A percentile compares a stretch with the other conserved stretches of the same genome.
Conservation (phyloP, 1,284 basidiomycete genomes). For the Moniliophthora roreri region DNA sequence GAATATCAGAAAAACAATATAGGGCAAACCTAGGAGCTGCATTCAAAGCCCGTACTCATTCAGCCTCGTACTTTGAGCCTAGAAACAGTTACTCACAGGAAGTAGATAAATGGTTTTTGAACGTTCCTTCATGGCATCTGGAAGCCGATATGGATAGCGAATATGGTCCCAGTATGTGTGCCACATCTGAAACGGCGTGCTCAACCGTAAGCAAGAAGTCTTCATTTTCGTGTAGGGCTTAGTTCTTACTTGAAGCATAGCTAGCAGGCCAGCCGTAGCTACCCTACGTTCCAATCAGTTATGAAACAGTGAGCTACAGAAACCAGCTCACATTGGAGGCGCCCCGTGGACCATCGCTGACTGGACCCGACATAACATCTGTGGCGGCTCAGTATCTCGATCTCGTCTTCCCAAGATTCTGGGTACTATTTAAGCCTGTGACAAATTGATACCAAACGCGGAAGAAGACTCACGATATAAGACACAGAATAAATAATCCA, state of each 20-base stretch:
- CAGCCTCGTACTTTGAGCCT: not conserved
- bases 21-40: slow-evolving; percentile 29
- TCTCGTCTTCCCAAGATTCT: slow-evolving; percentile 11
- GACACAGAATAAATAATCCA: slow-evolving; percentile 55
- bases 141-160: too few relatives aligned
- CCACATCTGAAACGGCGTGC: slow-evolving; percentile 45
- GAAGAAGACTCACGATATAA: too few relatives aligned
- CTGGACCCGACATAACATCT: slow-evolving; percentile 45
- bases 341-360: slow-evolving; percentile 52
- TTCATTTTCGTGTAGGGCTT: not conserved
- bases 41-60: slow-evolving; percentile 19
- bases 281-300: slow-evolving; percentile 33
- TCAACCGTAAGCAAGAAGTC: too few relatives aligned
- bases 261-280: slow-evolving; percentile 42
- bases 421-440: too few relatives aligned
- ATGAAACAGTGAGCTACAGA: not conserved
- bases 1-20: slow-evolving; percentile 29
- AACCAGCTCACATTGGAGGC: slow-evolving; percentile 47
- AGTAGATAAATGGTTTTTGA: too few relatives aligned
- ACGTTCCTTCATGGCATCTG: too few relatives aligned
- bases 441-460: too few relatives aligned
- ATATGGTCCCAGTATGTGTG: slow-evolving; percentile 19
- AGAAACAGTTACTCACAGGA: not conserved
- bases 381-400: slow-evolving; percentile 21
- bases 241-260: slow-evolving; percentile 46